Evolutionary conservation across 345 rosid species (phyloP).

Genomic region (Stellera chamaejasme): DNA sequence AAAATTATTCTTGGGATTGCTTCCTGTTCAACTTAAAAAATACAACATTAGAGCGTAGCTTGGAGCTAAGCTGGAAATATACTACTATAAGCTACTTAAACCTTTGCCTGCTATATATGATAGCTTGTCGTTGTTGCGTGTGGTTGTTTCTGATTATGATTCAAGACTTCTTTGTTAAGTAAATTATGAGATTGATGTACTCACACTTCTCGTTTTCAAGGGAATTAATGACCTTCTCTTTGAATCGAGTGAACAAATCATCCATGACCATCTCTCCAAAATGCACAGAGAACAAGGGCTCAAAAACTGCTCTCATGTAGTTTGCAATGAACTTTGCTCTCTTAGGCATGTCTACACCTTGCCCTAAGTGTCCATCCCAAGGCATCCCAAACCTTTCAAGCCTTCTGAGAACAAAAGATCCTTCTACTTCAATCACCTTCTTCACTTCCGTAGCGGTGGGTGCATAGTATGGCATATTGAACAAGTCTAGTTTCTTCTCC

Average conservation of each 20-base stretch:
- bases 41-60: too few species aligned
- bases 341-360: not conserved
- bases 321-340: not conserved
- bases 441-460: conserved; percentile 5
- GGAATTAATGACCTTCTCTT: conserved; percentile 1
- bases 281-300: conserved; percentile 4
- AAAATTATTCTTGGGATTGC: too few species aligned
- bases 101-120: too few species aligned
- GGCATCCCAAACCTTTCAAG: conserved; percentile 3
- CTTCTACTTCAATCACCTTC: conserved; percentile 8
- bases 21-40: too few species aligned
- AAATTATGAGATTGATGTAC: conserved; percentile 4
- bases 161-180: conserved; percentile 5
- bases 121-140: too few species aligned
- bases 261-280: conserved; percentile 9
- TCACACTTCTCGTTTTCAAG: conserved; percentile 5
- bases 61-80: too few species aligned
- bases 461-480: conserved; percentile 11
- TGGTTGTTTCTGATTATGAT: too few species aligned
- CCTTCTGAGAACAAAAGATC: not conserved
- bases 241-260: conserved; percentile 5
- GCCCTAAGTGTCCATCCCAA: conserved; percentile 9
- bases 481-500: conserved; percentile 7
- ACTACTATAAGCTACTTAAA: too few species aligned
- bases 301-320: conserved; percentile 6